Evolutionary conservation across 306 rosid genomes (phyloP).

Genomic region (Vicia villosa): DNA sequence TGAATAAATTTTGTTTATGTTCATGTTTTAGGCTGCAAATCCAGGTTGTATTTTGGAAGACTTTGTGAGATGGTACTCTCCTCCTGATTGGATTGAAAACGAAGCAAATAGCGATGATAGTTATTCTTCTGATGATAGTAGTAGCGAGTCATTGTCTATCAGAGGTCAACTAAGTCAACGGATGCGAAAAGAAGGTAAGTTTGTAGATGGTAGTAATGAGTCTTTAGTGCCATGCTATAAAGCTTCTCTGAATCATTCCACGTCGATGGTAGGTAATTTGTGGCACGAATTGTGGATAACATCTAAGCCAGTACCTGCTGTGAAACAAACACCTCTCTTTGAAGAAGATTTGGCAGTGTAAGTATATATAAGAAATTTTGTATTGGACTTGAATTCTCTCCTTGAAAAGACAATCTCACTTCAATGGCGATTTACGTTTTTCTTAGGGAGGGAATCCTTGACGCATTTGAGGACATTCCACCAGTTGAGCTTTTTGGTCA

Average conservation of each 20-base stretch:
- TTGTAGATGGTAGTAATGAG: background rate
- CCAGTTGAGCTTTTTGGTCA: conserved; percentile 82
- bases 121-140: conserved; percentile 42
- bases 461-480: conserved; percentile 65
- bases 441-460: conserved; percentile 89
- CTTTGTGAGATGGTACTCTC: conserved; percentile 99
- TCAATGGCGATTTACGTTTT: conserved; percentile 24
- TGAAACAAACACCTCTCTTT: conserved; percentile 88
- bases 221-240: too few relatives aligned
- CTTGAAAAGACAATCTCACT: conserved; percentile 18
- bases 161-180: conserved; percentile 86
- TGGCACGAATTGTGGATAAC: conserved; percentile 97
- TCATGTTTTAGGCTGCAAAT: conserved; percentile 82
- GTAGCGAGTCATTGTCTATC: conserved; percentile 47
- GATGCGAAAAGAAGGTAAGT: conserved; percentile 93
- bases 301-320: conserved; percentile 88
- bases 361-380: conserved; percentile 38
- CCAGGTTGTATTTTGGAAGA: conserved; percentile 99
- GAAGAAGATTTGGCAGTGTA: conserved; percentile 99
- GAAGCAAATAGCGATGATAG: conserved; percentile 51
- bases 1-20: conserved; percentile 36
- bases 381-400: conserved; percentile 6
- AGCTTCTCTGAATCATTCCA: conserved; percentile 14
- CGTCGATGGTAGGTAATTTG: conserved; percentile 69
- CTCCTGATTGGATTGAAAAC: conserved; percentile 91